phyloP scores from a whole-genome alignment of 2,329 filamentous ascomycete species.

The Sclerotinia glacialis region DNA sequence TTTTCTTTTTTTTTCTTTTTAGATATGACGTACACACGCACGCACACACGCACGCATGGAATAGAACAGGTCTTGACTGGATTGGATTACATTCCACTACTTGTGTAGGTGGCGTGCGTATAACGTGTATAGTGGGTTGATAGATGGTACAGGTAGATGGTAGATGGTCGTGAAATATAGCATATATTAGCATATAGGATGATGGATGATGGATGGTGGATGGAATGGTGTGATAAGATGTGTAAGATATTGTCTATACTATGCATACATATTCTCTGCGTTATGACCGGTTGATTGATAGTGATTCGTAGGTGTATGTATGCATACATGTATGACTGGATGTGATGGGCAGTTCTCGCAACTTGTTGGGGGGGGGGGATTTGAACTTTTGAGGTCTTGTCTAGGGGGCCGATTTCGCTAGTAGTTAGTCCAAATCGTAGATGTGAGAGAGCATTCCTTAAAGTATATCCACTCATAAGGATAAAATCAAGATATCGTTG shows the following conservation, averaged over 20 bases:
- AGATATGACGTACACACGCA: too few relatives aligned
- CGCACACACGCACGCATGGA: too few relatives aligned
- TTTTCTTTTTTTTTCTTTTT: too few relatives aligned
- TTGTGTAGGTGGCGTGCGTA: too few relatives aligned
- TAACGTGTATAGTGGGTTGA: neutral
- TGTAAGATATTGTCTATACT: too few relatives aligned
- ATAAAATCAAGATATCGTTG: neutral
- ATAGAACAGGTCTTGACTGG: too few relatives aligned
- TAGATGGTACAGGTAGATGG: neutral
- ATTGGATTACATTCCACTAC: too few relatives aligned
- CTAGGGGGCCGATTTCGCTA: neutral
- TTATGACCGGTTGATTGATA: neutral
- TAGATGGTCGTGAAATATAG: neutral
- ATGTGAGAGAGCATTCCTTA: neutral
- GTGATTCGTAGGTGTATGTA: neutral
- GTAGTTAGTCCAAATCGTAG: neutral
- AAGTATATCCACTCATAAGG: neutral
- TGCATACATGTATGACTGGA: neutral
- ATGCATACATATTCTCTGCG: neutral
- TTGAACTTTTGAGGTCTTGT: neutral
- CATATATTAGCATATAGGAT: too few relatives aligned
- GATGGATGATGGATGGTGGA: neutral
- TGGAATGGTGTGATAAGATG: too few relatives aligned
- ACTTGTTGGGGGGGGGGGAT: neutral
- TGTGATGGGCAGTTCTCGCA: neutral